Evolutionary conservation across 768 basidiomycete genomes (phyloP).

Genomic region (Tylopilus plumbeoviolaceoides): DNA sequence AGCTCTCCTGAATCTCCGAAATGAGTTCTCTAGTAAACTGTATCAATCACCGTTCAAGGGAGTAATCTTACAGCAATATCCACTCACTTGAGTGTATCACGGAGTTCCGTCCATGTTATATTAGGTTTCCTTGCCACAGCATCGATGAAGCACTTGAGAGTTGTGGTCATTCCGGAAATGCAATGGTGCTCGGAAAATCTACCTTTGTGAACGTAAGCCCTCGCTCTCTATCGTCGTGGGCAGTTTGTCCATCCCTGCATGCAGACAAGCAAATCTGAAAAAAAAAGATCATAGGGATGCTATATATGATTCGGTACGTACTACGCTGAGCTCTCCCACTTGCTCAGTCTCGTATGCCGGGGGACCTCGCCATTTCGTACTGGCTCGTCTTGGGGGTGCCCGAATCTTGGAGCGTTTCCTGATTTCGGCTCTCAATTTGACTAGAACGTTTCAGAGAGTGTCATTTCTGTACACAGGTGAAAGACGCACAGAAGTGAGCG

Average conservation of each 20-base stretch:
- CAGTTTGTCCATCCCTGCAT: constrained; percentile 23
- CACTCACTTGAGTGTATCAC: constrained; percentile 13
- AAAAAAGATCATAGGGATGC: not conserved
- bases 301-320: not conserved
- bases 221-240: constrained; percentile 20
- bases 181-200: too few species aligned
- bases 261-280: constrained; percentile 25
- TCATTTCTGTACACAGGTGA: not conserved
- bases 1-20: constrained; percentile 10
- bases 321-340: constrained; percentile 18
- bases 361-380: not conserved
- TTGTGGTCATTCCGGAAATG: not conserved
- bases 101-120: constrained; percentile 22
- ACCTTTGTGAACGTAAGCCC: constrained; percentile 27
- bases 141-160: constrained; percentile 19
- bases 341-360: constrained; percentile 5
- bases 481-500: constrained; percentile 8
- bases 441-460: not conserved
- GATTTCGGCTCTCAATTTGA: not conserved
- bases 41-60: not conserved
- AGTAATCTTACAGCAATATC: not conserved
- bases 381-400: constrained; percentile 5
- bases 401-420: not conserved
- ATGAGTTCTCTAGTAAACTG: constrained; percentile 7
- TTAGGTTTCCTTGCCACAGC: constrained; percentile 4